A percentile compares a stretch with the other conserved stretches of the same genome.
Evolutionary conservation across 2,329 filamentous ascomycete species (phyloP).

Genomic region (Cyanodermella asteris): DNA sequence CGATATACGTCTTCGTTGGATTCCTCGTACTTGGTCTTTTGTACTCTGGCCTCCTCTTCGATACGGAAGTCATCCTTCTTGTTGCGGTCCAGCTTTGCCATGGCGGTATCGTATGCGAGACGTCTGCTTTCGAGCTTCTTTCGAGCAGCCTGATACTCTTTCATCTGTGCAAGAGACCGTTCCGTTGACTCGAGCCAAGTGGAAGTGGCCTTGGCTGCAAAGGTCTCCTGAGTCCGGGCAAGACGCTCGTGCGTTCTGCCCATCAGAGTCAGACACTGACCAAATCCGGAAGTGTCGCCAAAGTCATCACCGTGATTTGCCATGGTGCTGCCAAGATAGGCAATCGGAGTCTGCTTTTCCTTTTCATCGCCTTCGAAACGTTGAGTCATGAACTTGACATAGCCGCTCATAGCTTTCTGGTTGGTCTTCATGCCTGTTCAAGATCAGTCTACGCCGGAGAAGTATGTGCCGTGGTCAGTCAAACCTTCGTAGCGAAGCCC

Average conservation of each 20-base stretch:
- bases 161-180: constrained; percentile 79
- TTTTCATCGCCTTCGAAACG: constrained; percentile 69
- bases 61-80: constrained; percentile 85
- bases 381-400: constrained; percentile 72
- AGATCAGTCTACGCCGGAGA: constrained; percentile 6
- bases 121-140: constrained; percentile 87
- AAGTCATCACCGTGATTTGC: constrained; percentile 80
- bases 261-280: constrained; percentile 56
- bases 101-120: constrained; percentile 74
- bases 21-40: constrained; percentile 93
- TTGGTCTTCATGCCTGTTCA: constrained; percentile 65
- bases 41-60: constrained; percentile 75
- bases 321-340: constrained; percentile 67
- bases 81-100: constrained; percentile 75
- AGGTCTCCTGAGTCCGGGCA: constrained; percentile 65
- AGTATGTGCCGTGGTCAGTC: constrained; percentile 7
- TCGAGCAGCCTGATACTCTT: constrained; percentile 76
- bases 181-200: constrained; percentile 87
- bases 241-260: constrained; percentile 77
- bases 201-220: constrained; percentile 52
- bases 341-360: constrained; percentile 65
- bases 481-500: constrained; percentile 66
- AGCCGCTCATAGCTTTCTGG: constrained; percentile 64
- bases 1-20: constrained; percentile 76
- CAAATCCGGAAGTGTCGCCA: constrained; percentile 74